Conservation (phyloP, 2,329 filamentous ascomycete genomes). For the Lachnellula suecica region DNA sequence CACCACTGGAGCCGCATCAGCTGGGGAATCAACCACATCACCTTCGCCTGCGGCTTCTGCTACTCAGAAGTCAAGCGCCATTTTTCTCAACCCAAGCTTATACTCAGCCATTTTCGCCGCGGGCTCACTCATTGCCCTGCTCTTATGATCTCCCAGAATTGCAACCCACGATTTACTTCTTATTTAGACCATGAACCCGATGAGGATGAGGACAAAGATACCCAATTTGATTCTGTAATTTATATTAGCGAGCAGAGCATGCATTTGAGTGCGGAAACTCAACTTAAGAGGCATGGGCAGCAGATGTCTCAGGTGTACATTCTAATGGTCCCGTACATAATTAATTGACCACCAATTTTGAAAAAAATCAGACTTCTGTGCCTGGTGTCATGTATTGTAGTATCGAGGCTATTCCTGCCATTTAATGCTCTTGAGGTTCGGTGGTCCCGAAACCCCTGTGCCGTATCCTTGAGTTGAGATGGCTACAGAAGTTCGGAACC, state of each 20-base stretch:
- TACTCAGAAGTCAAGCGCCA: constrained; percentile 1
- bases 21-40: constrained; percentile 12
- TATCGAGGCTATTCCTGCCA: too few relatives aligned
- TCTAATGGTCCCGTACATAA: constrained; percentile 6
- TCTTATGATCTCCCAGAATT: background rate
- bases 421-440: too few relatives aligned
- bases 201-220: background rate
- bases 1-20: constrained; percentile 13
- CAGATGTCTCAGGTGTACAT: constrained; percentile 3
- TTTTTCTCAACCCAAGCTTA: background rate
- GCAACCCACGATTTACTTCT: background rate
- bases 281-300: background rate
- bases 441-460: too few relatives aligned
- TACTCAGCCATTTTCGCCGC: background rate
- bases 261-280: background rate
- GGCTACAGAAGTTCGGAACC: too few relatives aligned
- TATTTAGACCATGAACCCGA: background rate
- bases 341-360: constrained; percentile 5
- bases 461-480: too few relatives aligned
- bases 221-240: background rate
- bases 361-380: background rate
- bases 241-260: constrained; percentile 4
- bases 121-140: background rate
- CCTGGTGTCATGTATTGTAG: too few relatives aligned
- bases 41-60: background rate